These are phyloP conservation scores for Pestalotiopsis sp. DNA, from an alignment of 2,329 filamentous ascomycete species.

Conservation along the genomic window DNA sequence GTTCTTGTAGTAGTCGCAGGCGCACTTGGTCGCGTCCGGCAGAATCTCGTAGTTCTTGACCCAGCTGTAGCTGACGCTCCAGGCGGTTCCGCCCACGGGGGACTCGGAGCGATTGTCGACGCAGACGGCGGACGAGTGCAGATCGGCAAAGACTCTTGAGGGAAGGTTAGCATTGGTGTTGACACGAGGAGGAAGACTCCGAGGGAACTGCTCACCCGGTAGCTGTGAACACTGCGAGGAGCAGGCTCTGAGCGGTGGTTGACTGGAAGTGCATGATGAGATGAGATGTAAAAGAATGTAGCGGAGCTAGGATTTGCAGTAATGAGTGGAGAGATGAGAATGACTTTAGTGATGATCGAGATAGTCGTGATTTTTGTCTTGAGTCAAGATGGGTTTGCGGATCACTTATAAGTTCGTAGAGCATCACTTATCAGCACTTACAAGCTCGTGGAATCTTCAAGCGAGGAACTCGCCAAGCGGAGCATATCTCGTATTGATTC, in stretches of 20 bases:
- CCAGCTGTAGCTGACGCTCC: conserved; percentile 8
- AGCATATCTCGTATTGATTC: neutral
- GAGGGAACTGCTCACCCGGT: neutral
- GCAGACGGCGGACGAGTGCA: neutral
- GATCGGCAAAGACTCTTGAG: neutral
- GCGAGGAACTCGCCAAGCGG: neutral
- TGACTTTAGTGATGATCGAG: neutral
- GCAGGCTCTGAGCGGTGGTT: neutral
- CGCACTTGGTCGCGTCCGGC: conserved; percentile 6
- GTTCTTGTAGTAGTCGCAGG: conserved; percentile 1
- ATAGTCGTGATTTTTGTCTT: neutral
- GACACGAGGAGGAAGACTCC: too few relatives aligned
- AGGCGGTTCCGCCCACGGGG: neutral
- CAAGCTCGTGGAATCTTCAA: neutral
- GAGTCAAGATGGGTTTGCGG: neutral
- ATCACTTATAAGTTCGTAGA: neutral
- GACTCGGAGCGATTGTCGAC: neutral
- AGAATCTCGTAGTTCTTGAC: conserved; percentile 8
- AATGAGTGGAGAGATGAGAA: neutral
- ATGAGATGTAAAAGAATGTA: neutral
- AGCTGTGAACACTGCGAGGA: neutral
- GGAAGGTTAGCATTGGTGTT: neutral
- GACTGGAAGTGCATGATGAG: neutral
- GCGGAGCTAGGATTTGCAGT: neutral
- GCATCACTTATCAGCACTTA: too few relatives aligned